Conservation (phyloP, 2,329 filamentous ascomycete genomes). For the Zymoseptoria passerinii region DNA sequence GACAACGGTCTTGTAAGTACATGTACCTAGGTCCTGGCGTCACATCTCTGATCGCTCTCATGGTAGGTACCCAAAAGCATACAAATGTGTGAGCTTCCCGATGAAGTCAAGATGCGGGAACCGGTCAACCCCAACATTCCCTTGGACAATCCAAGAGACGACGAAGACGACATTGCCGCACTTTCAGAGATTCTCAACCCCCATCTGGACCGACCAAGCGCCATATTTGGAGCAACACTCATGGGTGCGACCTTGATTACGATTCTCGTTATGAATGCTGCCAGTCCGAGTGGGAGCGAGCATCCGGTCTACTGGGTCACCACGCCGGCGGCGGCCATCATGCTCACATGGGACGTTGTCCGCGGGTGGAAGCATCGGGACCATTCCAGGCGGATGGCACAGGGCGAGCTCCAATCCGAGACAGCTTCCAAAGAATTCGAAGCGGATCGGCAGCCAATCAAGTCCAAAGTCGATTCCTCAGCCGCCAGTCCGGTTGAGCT, state of each 20-base stretch:
- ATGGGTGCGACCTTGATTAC: slow-evolving; percentile 62
- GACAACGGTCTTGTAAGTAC: slow-evolving; percentile 49
- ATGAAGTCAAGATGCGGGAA: slow-evolving; percentile 45
- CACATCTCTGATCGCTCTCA: not conserved
- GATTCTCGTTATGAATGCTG: slow-evolving; percentile 57
- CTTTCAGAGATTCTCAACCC: slow-evolving; percentile 70
- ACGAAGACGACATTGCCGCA: slow-evolving; percentile 49
- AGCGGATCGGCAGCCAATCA: not conserved
- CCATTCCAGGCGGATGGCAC: slow-evolving; percentile 57
- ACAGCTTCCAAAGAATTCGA: not conserved
- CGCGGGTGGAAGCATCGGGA: slow-evolving; percentile 57
- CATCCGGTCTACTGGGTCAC: slow-evolving; percentile 61
- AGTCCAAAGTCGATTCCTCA: not conserved
- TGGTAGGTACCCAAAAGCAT: slow-evolving; percentile 52
- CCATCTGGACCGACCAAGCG: slow-evolving; percentile 59
- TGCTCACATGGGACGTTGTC: slow-evolving; percentile 59
- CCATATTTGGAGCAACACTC: slow-evolving; percentile 54
- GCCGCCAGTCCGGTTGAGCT: not conserved
- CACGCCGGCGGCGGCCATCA: slow-evolving; percentile 57
- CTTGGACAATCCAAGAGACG: slow-evolving; percentile 42
- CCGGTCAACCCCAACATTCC: slow-evolving; percentile 69
- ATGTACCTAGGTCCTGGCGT: not conserved
- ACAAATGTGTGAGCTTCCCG: slow-evolving; percentile 58
- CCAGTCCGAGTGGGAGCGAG: slow-evolving; percentile 42
- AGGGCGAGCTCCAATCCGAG: slow-evolving; percentile 36